Percentiles rank a stretch among this genome's conserved stretches.
Conservation (phyloP, 495 filamentous ascomycete genomes). For the Xylaria nigripes region DNA sequence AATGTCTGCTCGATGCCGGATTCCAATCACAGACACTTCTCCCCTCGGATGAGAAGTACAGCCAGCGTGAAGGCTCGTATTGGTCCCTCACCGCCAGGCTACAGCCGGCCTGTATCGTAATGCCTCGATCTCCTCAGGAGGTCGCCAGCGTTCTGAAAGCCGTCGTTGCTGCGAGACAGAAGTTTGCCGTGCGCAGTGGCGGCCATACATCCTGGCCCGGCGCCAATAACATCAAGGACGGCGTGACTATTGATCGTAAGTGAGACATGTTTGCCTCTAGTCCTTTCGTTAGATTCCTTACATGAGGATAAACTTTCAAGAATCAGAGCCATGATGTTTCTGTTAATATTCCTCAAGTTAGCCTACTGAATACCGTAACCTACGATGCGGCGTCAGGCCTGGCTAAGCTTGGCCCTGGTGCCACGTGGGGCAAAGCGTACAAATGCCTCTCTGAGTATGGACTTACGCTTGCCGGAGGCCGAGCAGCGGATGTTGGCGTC, state of each 20-base stretch:
- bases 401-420: constrained; percentile 38
- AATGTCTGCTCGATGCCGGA: neutral
- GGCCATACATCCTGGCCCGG: constrained; percentile 47
- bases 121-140: constrained; percentile 28
- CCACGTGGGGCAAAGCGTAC: constrained; percentile 49
- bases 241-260: constrained; percentile 45
- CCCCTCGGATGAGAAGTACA: neutral
- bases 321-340: neutral
- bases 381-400: constrained; percentile 27
- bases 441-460: constrained; percentile 36
- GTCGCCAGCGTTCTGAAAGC: constrained; percentile 32
- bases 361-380: constrained; percentile 34
- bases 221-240: constrained; percentile 39
- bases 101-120: constrained; percentile 34
- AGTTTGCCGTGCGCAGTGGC: constrained; percentile 45
- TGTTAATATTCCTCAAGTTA: constrained; percentile 15
- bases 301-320: no score
- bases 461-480: constrained; percentile 47
- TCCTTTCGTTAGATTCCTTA: no score
- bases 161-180: constrained; percentile 24
- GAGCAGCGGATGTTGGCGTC: constrained; percentile 47
- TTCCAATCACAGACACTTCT: neutral
- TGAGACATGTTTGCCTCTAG: neutral
- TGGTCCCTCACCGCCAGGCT: neutral
- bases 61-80: neutral